phyloP scores from a whole-genome alignment of 1,284 basidiomycete genomes.

The Mycena sp. region DNA sequence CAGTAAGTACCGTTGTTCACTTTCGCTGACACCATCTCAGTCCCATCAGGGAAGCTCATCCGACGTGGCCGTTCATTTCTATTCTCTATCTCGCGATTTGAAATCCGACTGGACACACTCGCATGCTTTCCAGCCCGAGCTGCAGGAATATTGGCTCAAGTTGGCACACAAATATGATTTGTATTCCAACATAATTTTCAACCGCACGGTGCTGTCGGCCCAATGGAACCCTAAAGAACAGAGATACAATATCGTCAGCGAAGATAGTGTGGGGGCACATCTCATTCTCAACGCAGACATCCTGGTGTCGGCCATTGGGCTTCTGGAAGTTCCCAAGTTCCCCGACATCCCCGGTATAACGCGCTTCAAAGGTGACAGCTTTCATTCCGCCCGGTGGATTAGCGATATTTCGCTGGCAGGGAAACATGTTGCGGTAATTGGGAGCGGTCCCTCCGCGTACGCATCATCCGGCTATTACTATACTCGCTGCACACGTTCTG shows the following conservation, averaged over 20 bases:
- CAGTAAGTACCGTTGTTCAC: background rate
- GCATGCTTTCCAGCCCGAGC: slow-evolving; percentile 44
- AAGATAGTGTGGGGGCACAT: slow-evolving; percentile 35
- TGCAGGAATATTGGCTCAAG: slow-evolving; percentile 42
- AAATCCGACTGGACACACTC: slow-evolving; percentile 44
- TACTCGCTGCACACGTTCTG: slow-evolving; percentile 55
- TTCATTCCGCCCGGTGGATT: slow-evolving; percentile 20
- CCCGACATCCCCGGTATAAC: slow-evolving; percentile 45
- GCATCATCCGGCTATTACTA: background rate
- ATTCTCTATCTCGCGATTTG: slow-evolving; percentile 46
- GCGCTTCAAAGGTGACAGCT: slow-evolving; percentile 3
- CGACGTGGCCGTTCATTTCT: slow-evolving; percentile 43
- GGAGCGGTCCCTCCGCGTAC: slow-evolving; percentile 52
- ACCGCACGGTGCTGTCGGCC: slow-evolving; percentile 41
- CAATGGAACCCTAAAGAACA: slow-evolving; percentile 45
- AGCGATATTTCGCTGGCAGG: slow-evolving; percentile 47
- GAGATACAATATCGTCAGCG: slow-evolving; percentile 42
- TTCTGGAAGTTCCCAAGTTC: slow-evolving; percentile 46
- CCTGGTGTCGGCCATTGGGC: slow-evolving; percentile 50
- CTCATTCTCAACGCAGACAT: slow-evolving; percentile 36
- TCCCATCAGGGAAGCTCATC: slow-evolving; percentile 40
- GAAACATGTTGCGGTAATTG: slow-evolving; percentile 57
- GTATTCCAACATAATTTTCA: slow-evolving; percentile 33
- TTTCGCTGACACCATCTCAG: background rate
- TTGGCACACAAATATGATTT: slow-evolving; percentile 38